Evolutionary conservation across 2,329 filamentous ascomycete species (phyloP).

Genomic region (Reticulascus tulasneorum): DNA sequence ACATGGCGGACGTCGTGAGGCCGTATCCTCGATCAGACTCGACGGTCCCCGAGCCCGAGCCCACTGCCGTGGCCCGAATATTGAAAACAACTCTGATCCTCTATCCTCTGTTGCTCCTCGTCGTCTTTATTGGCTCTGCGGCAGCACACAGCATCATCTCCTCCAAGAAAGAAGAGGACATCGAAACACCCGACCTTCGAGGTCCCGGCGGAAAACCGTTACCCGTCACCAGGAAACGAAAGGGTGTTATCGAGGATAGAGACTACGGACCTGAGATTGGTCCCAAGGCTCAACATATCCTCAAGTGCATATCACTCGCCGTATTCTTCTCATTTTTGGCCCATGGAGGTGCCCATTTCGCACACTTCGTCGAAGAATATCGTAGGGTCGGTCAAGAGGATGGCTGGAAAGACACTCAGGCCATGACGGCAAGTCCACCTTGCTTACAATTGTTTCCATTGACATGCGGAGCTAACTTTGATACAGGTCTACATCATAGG

Average conservation of each 20-base stretch:
- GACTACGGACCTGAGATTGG: slow-evolving; percentile 35
- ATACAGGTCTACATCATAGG: slow-evolving; percentile 77
- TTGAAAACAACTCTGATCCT: slow-evolving; percentile 45
- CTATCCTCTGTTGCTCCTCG: slow-evolving; percentile 49
- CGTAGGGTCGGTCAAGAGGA: slow-evolving; percentile 2
- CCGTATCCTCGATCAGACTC: slow-evolving; percentile 7
- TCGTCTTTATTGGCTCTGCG: slow-evolving; percentile 46
- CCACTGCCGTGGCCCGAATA: slow-evolving; percentile 35
- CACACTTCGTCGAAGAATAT: slow-evolving; percentile 10
- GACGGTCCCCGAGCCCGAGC: slow-evolving; percentile 16
- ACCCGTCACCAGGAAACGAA: slow-evolving; percentile 60
- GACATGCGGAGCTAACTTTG: slow-evolving; percentile 7
- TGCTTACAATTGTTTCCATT: not conserved
- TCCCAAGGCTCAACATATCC: slow-evolving; percentile 63
- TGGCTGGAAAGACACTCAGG: slow-evolving; percentile 11
- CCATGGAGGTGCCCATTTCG: slow-evolving; percentile 56
- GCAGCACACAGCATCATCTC: slow-evolving; percentile 50
- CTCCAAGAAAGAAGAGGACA: slow-evolving; percentile 42
- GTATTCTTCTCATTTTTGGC: slow-evolving; percentile 71
- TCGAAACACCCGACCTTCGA: slow-evolving; percentile 45
- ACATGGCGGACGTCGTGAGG: slow-evolving; percentile 32
- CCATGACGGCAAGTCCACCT: slow-evolving; percentile 7
- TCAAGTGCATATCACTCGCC: slow-evolving; percentile 69
- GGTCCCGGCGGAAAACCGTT: slow-evolving; percentile 90
- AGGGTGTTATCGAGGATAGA: slow-evolving; percentile 27